phyloP scores from a whole-genome alignment of 495 filamentous ascomycete species.

The Tuber calosporum region DNA sequence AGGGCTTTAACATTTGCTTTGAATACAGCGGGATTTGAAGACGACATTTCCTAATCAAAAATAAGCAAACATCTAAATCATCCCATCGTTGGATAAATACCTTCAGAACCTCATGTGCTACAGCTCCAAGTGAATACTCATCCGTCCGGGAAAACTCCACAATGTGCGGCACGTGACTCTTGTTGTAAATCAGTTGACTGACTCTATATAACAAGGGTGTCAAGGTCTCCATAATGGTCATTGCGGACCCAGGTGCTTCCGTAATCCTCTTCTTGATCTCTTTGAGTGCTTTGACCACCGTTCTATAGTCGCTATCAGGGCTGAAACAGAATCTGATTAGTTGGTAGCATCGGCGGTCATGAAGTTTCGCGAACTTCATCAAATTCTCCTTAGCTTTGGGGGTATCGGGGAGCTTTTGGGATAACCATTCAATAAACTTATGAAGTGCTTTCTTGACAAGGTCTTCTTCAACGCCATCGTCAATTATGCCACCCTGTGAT shows the following conservation, averaged over 20 bases:
- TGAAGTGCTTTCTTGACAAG: conserved; percentile 30
- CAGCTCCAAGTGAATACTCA: conserved; percentile 63
- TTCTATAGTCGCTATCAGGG: conserved; percentile 85
- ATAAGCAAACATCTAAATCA: conserved; percentile 2
- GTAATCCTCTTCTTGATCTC: conserved; percentile 80
- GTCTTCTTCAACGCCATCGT: conserved; percentile 57
- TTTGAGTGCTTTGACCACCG: conserved; percentile 77
- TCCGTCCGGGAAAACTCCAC: conserved; percentile 78
- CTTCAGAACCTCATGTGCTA: conserved; percentile 84
- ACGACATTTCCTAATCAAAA: conserved; percentile 61
- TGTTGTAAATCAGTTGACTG: conserved; percentile 80
- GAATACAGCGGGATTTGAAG: conserved; percentile 77
- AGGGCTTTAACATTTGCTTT: conserved; percentile 88
- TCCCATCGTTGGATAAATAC: not conserved
- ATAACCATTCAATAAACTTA: conserved; percentile 49
- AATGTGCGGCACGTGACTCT: conserved; percentile 83
- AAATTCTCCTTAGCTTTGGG: conserved; percentile 52
- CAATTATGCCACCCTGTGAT: conserved; percentile 65
- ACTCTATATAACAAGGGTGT: conserved; percentile 77
- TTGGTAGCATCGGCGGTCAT: conserved; percentile 86
- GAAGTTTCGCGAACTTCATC: conserved; percentile 81
- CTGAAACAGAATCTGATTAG: conserved; percentile 77
- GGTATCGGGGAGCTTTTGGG: conserved; percentile 67
- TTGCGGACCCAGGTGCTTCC: conserved; percentile 51
- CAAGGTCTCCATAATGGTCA: conserved; percentile 64